Base-by-base conservation (phyloP, 73 alveolate genomes). In the Symbiodinium natans region DNA sequence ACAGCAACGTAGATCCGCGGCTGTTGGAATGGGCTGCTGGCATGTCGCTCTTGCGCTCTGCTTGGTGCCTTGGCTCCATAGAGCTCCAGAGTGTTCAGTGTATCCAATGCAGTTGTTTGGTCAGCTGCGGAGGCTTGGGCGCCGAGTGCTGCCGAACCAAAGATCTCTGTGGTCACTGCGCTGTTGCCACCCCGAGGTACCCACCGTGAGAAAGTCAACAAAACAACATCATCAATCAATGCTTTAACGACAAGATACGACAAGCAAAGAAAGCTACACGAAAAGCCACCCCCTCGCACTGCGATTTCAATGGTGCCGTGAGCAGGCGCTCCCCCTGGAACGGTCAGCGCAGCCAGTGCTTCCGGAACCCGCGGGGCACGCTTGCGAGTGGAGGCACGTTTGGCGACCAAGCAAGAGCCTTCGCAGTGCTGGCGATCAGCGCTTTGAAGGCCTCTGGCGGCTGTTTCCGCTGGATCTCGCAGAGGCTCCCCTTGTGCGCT, bases 401-500 rank as follows among this genome's bases (percentile, higher is more conserved):
- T 33, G 2, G 31, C 36, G 29, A 42, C n/a, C 5, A 63, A 21
- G 36, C 82, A 63, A 63, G 36, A 8, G 10, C 71, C 10, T 52
- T 19, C 19, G 27, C 10, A 52, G 19, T 13, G 19, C 71, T 13
- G 19, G 19, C 27, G 71, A 52, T 52, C 71, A 52, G 71, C 19
- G 27, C 10, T 34, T 3, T 34, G 27, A 25, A 87, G 97, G 97
- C 97, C 4, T 90, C 97, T 3, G 97, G 97, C 19, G 97, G 97
- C 97, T 90, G 97, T 82, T 90, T 90, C 77, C 87, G 97, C 36
- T 90, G 97, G 97, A 85, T 90, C 54, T 90, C 97, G 36, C 97
- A 90, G 52, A 90, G 97, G 97, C 41, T 23, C 71, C 31, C 23
- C n/a, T n/a, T n/a, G n/a, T n/a, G n/a, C 59, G 59, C 59, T 46